A percentile compares a stretch with the other conserved stretches of the same genome.
phyloP scores from a whole-genome alignment of 495 filamentous ascomycete species.

The Xylaria grammica region DNA sequence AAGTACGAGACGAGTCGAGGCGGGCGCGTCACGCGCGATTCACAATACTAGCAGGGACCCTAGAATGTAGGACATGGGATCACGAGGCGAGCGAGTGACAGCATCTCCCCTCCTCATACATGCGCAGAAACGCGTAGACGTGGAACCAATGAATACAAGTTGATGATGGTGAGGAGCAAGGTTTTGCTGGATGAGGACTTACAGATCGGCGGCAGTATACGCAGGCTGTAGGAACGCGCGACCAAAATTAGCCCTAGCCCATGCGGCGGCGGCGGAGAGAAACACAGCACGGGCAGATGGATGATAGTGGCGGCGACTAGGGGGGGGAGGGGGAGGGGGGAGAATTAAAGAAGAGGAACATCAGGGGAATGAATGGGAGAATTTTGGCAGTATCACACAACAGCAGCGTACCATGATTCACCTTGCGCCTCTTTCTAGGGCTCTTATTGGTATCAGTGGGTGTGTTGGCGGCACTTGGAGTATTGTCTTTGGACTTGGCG shows the following conservation, averaged over 20 bases:
- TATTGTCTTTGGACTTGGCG: slow-evolving; percentile 47
- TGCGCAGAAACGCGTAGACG: slow-evolving; percentile 36
- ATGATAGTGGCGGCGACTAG: slow-evolving; percentile 26
- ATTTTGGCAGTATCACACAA: slow-evolving; percentile 37
- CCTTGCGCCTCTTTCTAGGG: slow-evolving; percentile 96
- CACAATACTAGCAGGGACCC: slow-evolving; percentile 5
- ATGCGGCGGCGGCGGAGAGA: slow-evolving; percentile 25
- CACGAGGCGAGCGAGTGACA: slow-evolving; percentile 23
- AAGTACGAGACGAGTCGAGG: slow-evolving; percentile 2
- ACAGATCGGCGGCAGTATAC: slow-evolving; percentile 99
- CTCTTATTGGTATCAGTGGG: slow-evolving; percentile 58
- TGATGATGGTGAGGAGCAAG: slow-evolving; percentile 29
- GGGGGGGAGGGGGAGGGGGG: slow-evolving; percentile 14
- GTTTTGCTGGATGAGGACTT: slow-evolving; percentile 58
- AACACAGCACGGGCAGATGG: slow-evolving; percentile 23
- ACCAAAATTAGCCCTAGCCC: slow-evolving; percentile 48
- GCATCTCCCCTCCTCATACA: slow-evolving; percentile 30
- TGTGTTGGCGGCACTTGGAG: slow-evolving; percentile 47
- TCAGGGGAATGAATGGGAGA: slow-evolving; percentile 41
- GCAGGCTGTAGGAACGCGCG: slow-evolving; percentile 75
- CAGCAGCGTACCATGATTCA: slow-evolving; percentile 88
- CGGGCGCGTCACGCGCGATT: slow-evolving; percentile 21
- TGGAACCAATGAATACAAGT: slow-evolving; percentile 40
- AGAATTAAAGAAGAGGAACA: not conserved
- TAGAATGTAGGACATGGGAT: slow-evolving; percentile 29